Evolutionary conservation across 1,284 basidiomycete species (phyloP).

Genomic region (Cryptococcus sp.): DNA sequence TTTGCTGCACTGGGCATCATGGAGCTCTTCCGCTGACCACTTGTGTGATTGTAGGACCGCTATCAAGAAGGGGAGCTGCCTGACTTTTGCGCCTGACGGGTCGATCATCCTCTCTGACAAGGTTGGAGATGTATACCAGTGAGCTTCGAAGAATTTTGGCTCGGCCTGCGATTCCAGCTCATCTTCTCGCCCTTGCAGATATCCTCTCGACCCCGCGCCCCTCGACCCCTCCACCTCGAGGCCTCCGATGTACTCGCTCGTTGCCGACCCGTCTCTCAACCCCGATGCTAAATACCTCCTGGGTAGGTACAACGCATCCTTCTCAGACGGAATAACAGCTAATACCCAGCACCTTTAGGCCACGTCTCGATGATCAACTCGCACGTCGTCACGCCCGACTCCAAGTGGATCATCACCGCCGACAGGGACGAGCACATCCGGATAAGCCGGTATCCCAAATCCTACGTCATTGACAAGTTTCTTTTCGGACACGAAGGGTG

Average conservation of each 20-base stretch:
- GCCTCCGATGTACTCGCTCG: constrained; percentile 54
- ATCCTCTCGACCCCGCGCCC: constrained; percentile 59
- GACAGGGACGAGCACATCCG: constrained; percentile 92
- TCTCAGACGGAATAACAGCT: background rate
- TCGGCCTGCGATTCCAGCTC: too few species aligned
- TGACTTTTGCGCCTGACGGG: constrained; percentile 23
- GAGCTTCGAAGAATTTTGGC: too few species aligned
- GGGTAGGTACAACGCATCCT: too few species aligned
- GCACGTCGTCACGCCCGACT: constrained; percentile 64
- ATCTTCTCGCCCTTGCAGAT: constrained; percentile 18
- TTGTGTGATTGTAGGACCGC: background rate
- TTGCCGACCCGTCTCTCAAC: constrained; percentile 63
- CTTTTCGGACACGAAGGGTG: constrained; percentile 80
- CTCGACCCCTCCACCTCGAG: constrained; percentile 31
- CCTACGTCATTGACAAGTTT: constrained; percentile 76
- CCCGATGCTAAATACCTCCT: constrained; percentile 67
- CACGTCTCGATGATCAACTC: constrained; percentile 79
- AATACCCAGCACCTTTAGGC: constrained; percentile 42
- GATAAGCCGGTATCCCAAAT: constrained; percentile 80
- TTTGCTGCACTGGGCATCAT: background rate
- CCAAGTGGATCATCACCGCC: constrained; percentile 73
- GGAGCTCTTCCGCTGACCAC: background rate
- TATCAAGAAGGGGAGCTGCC: constrained; percentile 26
- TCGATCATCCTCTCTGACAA: constrained; percentile 42
- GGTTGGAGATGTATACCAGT: constrained; percentile 45